phyloP scores from a whole-genome alignment of 495 filamentous ascomycete genomes.

The Aspergillus diversus region DNA sequence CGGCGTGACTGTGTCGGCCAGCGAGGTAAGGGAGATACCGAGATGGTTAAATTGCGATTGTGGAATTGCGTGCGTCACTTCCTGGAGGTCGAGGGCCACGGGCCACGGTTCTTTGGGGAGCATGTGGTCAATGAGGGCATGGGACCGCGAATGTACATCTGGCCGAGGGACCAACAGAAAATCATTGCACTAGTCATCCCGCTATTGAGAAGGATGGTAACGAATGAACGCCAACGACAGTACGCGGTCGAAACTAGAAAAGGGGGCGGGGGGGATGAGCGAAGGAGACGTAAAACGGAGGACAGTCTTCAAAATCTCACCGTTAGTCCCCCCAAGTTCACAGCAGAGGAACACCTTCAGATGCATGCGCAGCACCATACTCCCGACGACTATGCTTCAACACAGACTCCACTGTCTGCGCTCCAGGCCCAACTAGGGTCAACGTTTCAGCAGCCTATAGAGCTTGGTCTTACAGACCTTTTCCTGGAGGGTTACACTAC shows the following conservation, averaged over 20 bases:
- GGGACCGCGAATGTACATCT: constrained; percentile 50
- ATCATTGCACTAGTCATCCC: constrained; percentile 63
- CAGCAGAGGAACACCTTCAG: constrained; percentile 40
- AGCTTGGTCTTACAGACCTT: constrained; percentile 41
- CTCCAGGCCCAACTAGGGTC: constrained; percentile 32
- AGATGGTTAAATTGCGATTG: constrained; percentile 63
- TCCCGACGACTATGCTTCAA: constrained; percentile 29
- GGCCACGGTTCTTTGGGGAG: constrained; percentile 59
- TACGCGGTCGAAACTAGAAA: constrained; percentile 64
- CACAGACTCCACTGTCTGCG: constrained; percentile 31
- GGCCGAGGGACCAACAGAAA: constrained; percentile 60
- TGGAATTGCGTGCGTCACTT: constrained; percentile 64
- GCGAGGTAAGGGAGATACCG: constrained; percentile 60
- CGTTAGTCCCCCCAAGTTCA: constrained; percentile 31
- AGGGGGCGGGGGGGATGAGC: constrained; percentile 45
- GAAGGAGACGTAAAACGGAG: constrained; percentile 48
- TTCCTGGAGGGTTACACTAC: constrained; percentile 43
- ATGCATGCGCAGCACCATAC: constrained; percentile 38
- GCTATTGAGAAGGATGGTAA: constrained; percentile 63
- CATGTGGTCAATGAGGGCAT: constrained; percentile 48
- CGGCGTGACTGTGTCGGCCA: constrained; percentile 62
- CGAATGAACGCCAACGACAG: constrained; percentile 64
- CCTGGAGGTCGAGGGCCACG: constrained; percentile 57
- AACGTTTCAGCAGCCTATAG: constrained; percentile 18
- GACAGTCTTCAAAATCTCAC: constrained; percentile 39